Evolutionary conservation across 495 filamentous ascomycete species (phyloP).

Genomic region (Xylaria bambusicola): DNA sequence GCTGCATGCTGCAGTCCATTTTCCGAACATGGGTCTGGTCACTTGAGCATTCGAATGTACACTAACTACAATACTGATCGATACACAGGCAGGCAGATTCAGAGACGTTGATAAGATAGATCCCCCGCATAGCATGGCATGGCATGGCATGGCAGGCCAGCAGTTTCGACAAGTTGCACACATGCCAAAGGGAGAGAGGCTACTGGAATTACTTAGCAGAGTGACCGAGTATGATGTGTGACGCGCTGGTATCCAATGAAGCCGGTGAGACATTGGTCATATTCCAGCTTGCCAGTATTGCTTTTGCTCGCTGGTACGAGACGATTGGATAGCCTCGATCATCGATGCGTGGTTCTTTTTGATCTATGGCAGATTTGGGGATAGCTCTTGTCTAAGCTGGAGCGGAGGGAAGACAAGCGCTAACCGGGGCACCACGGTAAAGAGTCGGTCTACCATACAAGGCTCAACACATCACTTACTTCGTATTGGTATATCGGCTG

Average conservation of each 20-base stretch:
- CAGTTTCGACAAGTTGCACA: slow-evolving; percentile 14
- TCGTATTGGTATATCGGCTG: neutral
- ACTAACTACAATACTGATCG: neutral
- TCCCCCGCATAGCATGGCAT: slow-evolving; percentile 15
- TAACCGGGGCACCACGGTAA: neutral
- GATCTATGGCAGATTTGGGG: slow-evolving; percentile 4
- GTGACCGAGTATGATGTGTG: neutral
- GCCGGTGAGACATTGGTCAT: slow-evolving; percentile 16
- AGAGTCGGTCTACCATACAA: neutral
- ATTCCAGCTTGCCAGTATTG: neutral
- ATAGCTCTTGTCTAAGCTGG: slow-evolving; percentile 2
- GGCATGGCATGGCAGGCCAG: slow-evolving; percentile 6
- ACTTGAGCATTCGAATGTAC: slow-evolving; percentile 11
- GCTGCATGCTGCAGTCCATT: slow-evolving; percentile 23
- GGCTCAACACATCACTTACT: neutral
- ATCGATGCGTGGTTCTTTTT: slow-evolving; percentile 23
- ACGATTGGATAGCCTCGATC: slow-evolving; percentile 17
- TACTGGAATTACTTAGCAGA: too few species aligned
- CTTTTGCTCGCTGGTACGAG: slow-evolving; percentile 9
- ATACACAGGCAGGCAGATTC: neutral
- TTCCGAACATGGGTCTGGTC: slow-evolving; percentile 22
- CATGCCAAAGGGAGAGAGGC: neutral
- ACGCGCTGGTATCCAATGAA: slow-evolving; percentile 14
- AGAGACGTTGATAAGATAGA: slow-evolving; percentile 10
- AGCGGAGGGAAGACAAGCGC: slow-evolving; percentile 9